Evolutionary conservation across 1,284 basidiomycete genomes (phyloP).

Genomic region (Grifola frondosa): DNA sequence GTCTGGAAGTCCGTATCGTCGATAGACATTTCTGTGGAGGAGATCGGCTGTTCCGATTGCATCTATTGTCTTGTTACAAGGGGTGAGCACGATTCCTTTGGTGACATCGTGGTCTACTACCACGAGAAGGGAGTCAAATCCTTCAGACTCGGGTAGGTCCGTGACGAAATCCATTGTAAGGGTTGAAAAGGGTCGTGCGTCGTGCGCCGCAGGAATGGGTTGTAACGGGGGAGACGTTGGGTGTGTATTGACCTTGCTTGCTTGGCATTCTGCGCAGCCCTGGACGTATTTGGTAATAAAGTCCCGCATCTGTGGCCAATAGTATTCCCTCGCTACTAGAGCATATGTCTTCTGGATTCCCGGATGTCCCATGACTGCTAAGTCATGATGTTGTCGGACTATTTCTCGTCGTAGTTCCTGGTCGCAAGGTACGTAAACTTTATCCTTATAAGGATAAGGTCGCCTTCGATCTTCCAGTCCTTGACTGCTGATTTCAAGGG

Average conservation of each 20-base stretch:
- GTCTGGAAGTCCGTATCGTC: conserved; percentile 30
- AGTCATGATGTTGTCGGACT: too few species aligned
- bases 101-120: conserved; percentile 31
- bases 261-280: conserved; percentile 40
- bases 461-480: too few species aligned
- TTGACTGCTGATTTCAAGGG: too few species aligned
- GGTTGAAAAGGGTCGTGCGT: conserved; percentile 3
- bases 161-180: conserved; percentile 39
- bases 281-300: conserved; percentile 35
- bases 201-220: not conserved
- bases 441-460: too few species aligned
- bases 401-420: too few species aligned
- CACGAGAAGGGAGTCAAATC: conserved; percentile 36
- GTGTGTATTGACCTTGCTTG: conserved; percentile 30
- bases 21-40: conserved; percentile 14
- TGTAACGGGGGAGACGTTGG: conserved; percentile 3
- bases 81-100: conserved; percentile 34
- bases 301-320: conserved; percentile 40
- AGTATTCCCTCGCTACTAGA: conserved; percentile 37
- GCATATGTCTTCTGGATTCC: conserved; percentile 19
- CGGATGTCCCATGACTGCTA: too few species aligned
- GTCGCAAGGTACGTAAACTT: conserved; percentile 21
- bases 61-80: conserved; percentile 28
- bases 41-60: conserved; percentile 24
- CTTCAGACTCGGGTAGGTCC: conserved; percentile 33